Percentiles rank a stretch among this genome's conserved stretches.
phyloP scores from a whole-genome alignment of 2,329 filamentous ascomycete species.

The Aspergillus uvarum region DNA sequence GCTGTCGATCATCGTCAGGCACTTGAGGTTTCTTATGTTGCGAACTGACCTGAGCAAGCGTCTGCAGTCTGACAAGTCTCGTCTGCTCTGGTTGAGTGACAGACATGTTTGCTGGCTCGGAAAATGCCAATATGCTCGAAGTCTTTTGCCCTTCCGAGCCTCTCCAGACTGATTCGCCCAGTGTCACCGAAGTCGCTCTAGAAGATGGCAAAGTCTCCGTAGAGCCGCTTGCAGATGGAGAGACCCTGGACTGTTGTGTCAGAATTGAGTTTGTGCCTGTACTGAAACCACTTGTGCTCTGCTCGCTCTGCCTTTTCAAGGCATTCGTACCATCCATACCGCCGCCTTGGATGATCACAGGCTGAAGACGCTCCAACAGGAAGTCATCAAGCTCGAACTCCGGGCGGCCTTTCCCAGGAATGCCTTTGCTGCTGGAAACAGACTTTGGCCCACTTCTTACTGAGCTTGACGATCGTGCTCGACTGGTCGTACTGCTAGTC shows the following conservation, averaged over 20 bases:
- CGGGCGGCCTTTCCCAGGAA: constrained; percentile 37
- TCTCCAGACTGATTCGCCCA: background rate
- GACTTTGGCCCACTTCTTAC: constrained; percentile 37
- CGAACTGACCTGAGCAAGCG: background rate
- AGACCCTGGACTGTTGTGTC: constrained; percentile 19
- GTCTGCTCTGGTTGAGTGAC: background rate
- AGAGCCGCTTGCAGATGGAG: constrained; percentile 32
- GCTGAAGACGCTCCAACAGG: constrained; percentile 47
- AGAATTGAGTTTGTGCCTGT: constrained; percentile 29
- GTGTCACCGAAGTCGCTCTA: constrained; percentile 22
- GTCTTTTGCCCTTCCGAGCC: background rate
- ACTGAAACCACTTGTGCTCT: constrained; percentile 39
- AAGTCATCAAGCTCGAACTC: constrained; percentile 51
- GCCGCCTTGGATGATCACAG: constrained; percentile 51
- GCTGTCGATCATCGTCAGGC: background rate
- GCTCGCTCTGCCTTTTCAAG: constrained; percentile 41
- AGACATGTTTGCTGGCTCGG: background rate
- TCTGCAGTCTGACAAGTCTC: background rate
- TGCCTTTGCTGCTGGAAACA: constrained; percentile 39
- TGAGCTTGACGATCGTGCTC: constrained; percentile 44
- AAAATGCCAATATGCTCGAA: background rate
- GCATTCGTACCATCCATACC: constrained; percentile 36
- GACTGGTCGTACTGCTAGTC: constrained; percentile 38
- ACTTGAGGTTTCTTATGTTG: background rate
- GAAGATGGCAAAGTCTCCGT: constrained; percentile 35